A percentile compares a stretch with the other conserved stretches of the same genome.
These are phyloP conservation scores for Claviceps sorghi DNA, from an alignment of 2,329 filamentous ascomycete genomes.

Conservation along the genomic window DNA sequence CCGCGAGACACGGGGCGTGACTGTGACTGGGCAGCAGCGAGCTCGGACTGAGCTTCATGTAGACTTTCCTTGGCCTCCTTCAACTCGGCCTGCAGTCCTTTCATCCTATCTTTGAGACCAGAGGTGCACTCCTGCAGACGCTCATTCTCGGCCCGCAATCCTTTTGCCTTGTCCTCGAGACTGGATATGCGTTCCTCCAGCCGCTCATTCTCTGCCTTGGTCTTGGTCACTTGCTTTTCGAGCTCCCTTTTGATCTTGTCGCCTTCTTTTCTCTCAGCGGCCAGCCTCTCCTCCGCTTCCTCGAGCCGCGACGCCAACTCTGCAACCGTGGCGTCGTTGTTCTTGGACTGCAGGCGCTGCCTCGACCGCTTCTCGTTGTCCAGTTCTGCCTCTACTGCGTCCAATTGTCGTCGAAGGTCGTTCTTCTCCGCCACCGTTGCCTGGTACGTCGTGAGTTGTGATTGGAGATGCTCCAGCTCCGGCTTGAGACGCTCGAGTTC, in stretches of 20 bases:
- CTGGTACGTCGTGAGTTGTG: conserved; percentile 46
- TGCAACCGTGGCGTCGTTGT: conserved; percentile 26
- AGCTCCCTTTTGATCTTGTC: conserved; percentile 30
- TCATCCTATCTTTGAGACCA: conserved; percentile 54
- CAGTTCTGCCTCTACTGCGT: conserved; percentile 63
- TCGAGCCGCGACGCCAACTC: conserved; percentile 24
- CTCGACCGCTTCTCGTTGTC: conserved; percentile 52
- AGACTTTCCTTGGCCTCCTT: conserved; percentile 42
- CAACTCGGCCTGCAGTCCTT: conserved; percentile 55
- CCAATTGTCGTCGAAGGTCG: conserved; percentile 62
- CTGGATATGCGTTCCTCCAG: conserved; percentile 58
- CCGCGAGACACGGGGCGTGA: conserved; percentile 7
- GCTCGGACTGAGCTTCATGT: conserved; percentile 16
- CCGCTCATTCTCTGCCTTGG: conserved; percentile 45
- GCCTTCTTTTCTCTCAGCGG: conserved; percentile 28
- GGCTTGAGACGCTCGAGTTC: conserved; percentile 39
- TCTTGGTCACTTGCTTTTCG: conserved; percentile 43
- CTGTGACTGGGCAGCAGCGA: conserved; percentile 1
- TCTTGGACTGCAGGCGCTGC: conserved; percentile 16
- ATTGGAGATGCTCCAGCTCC: conserved; percentile 40
- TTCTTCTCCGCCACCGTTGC: conserved; percentile 64
- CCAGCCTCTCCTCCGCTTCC: conserved; percentile 22
- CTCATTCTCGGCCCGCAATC: conserved; percentile 53
- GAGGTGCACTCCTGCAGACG: conserved; percentile 57
- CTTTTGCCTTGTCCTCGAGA: conserved; percentile 53